Conservation (phyloP, 164 flowering plant species). For the Nelumbo lutea region DNA sequence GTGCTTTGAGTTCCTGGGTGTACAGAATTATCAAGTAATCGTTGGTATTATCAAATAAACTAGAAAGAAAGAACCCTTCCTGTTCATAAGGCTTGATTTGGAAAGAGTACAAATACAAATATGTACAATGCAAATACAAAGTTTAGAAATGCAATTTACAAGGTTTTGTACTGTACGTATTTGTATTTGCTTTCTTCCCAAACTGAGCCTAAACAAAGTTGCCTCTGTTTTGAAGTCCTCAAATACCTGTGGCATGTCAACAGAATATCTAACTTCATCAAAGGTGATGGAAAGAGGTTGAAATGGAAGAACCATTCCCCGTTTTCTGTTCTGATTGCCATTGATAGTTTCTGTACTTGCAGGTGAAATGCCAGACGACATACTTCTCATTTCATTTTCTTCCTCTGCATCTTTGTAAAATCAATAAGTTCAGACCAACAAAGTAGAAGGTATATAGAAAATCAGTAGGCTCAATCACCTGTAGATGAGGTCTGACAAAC, state of each 20-base stretch:
- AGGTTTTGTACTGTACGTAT: too few relatives aligned
- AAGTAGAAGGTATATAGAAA: background rate
- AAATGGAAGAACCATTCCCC: conserved; percentile 59
- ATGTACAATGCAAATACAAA: too few relatives aligned
- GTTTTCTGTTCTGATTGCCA: conserved; percentile 19
- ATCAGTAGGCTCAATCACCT: background rate
- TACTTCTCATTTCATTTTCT: conserved; percentile 16
- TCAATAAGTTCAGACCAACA: background rate
- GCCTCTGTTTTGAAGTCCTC: background rate
- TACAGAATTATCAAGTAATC: background rate
- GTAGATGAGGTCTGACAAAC: background rate
- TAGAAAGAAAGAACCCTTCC: background rate
- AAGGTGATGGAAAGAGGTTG: conserved; percentile 45
- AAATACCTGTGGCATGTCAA: conserved; percentile 54
- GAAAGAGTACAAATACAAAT: too few relatives aligned
- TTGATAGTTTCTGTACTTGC: conserved; percentile 12
- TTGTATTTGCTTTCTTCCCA: too few relatives aligned
- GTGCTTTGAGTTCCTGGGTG: conserved; percentile 58
- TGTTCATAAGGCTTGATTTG: background rate
- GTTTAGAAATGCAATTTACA: too few relatives aligned
- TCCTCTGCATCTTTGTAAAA: conserved; percentile 13
- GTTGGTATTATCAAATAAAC: background rate
- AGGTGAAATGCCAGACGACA: conserved; percentile 18
- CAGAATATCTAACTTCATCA: conserved; percentile 40
- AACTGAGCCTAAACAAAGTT: background rate